Base-by-base conservation (phyloP, 2,329 filamentous ascomycete genomes). In the Neopestalotiopsis clavispora region DNA sequence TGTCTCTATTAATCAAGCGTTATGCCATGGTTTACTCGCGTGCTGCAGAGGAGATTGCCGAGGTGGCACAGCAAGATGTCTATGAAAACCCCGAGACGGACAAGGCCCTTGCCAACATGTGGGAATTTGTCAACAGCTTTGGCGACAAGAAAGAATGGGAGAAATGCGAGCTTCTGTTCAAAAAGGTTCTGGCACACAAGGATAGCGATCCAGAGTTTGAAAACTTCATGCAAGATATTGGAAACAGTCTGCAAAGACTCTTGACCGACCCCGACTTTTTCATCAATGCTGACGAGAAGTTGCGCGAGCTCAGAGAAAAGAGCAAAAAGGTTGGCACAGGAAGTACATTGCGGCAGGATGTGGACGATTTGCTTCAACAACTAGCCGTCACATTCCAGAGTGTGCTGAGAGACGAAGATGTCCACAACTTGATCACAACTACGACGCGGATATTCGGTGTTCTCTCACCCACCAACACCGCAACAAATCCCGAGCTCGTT, bases 241-340 rank as follows among this genome's bases (percentile, higher is more conserved):
- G 92, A 12, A 89, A 90, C 67, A 89, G 92, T 4, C 80, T 97
- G 4, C 92, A 97, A 75, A 91, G 92, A 71, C 90, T 98, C 78
- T 83, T 98, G 57, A 96, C 90, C 0, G 92, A 98, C 71, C 95
- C 95, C 0, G 87, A 91, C 4, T 98, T 97, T 80, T 93, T 97
- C 75, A 92, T 95, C 61, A 86, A 93, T 52, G 90, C 90, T 0
- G 89, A 92, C 30, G 79, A 85, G 63, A 84, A 85, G 10, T 80
- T 90, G 49, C 79, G 84, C 14, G 80, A 85, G 2, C 72, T 91
- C 5, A 84, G 87, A 38, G 79, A 81, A 12, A 86, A 87, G 74
- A 85, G 86, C 4, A 87, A 91, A 70, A 89, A 92, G 70, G 85
- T 94, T 1, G 88, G 90, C 1, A 86, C 85, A 0, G 89, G 92